Evolutionary conservation across 2,329 filamentous ascomycete species (phyloP).

Genomic region (Penicillium polonicum): DNA sequence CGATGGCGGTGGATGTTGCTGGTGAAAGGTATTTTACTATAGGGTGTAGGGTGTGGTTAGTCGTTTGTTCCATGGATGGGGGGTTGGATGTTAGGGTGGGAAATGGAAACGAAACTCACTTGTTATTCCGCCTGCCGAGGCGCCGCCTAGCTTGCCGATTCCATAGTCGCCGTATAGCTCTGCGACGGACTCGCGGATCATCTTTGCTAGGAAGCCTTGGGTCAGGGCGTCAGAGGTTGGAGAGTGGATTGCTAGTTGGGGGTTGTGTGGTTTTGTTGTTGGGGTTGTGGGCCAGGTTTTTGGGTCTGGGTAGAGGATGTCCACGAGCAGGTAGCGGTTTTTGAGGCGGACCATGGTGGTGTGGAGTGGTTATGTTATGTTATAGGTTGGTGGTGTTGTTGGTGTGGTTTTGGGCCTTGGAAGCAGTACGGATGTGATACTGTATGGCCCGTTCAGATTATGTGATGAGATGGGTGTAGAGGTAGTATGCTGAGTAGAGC

Average conservation of each 20-base stretch:
- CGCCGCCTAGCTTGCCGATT: conserved; percentile 57
- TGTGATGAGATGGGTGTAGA: neutral
- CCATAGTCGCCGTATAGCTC: conserved; percentile 88
- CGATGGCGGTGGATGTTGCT: conserved; percentile 91
- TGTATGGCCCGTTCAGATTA: neutral
- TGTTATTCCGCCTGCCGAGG: conserved; percentile 66
- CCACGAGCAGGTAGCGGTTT: conserved; percentile 90
- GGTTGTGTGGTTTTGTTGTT: conserved; percentile 31
- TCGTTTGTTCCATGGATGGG: neutral
- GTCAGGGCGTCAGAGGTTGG: conserved; percentile 74
- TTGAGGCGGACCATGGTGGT: conserved; percentile 87
- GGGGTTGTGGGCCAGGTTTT: conserved; percentile 36
- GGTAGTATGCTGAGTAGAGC: neutral
- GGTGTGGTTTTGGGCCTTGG: neutral
- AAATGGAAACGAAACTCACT: conserved; percentile 48
- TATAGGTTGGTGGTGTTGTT: neutral
- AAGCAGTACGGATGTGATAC: neutral
- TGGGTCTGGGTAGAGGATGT: conserved; percentile 77
- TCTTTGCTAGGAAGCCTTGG: conserved; percentile 62
- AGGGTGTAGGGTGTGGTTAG: neutral
- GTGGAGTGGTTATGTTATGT: neutral
- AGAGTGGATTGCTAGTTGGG: conserved; percentile 70
- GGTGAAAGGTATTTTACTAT: conserved; percentile 88
- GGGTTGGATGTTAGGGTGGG: too few relatives aligned
- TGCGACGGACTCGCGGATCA: conserved; percentile 68